These are phyloP conservation scores for Penicillium cinerascens DNA, from an alignment of 495 filamentous ascomycete species.

Conservation along the genomic window DNA sequence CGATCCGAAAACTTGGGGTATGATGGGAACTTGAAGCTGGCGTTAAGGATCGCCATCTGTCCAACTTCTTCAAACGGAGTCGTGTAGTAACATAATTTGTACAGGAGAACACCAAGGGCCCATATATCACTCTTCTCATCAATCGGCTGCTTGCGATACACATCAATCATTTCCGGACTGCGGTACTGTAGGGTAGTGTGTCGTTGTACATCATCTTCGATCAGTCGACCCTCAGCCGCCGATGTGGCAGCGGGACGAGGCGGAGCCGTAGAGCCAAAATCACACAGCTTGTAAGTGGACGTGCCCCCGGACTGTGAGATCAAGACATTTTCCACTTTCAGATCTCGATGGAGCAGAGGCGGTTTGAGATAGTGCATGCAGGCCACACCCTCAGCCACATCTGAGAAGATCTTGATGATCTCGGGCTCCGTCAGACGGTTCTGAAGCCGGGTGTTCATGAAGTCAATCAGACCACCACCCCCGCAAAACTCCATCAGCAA, in stretches of 20 bases:
- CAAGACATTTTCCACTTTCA: conserved; percentile 97
- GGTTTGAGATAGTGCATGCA: conserved; percentile 99
- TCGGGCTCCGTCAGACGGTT: conserved; percentile 96
- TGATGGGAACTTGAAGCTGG: conserved; percentile 85
- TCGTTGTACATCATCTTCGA: conserved; percentile 95
- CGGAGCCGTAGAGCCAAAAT: conserved; percentile 90
- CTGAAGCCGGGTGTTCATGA: conserved; percentile 98
- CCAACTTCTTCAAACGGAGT: conserved; percentile 98
- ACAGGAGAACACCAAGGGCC: conserved; percentile 91
- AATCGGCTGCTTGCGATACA: conserved; percentile 92
- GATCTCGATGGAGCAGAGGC: conserved; percentile 85
- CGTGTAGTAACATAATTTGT: conserved; percentile 99
- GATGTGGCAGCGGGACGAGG: conserved; percentile 82
- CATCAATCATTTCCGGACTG: conserved; percentile 98
- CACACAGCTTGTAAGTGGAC: conserved; percentile 86
- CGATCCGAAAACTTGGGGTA: conserved; percentile 88
- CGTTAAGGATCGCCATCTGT: conserved; percentile 97
- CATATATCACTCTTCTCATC: conserved; percentile 99
- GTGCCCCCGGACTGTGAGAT: conserved; percentile 64
- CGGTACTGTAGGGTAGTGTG: conserved; percentile 97
- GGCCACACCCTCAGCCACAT: conserved; percentile 92
- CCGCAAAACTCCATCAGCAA: conserved; percentile 90
- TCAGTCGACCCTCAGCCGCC: conserved; percentile 77
- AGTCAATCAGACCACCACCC: conserved; percentile 92
- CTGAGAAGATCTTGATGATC: conserved; percentile 93